phyloP scores from a whole-genome alignment of 2,329 filamentous ascomycete species.

The Monosporascus cannonballus region DNA sequence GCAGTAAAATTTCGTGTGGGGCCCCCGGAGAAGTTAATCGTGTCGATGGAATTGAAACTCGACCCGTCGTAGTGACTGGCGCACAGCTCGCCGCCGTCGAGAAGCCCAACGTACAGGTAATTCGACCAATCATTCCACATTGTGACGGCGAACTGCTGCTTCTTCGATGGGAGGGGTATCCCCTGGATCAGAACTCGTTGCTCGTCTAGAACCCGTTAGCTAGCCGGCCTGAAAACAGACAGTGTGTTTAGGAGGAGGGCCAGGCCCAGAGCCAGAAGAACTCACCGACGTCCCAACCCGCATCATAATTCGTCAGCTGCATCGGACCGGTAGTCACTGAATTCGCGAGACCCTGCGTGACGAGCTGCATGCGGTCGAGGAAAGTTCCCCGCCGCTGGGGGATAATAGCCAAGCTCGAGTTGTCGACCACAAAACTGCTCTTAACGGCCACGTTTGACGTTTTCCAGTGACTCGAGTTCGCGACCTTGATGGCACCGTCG shows the following conservation, averaged over 20 bases:
- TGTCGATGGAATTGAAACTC: slow-evolving; percentile 9
- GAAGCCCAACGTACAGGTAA: slow-evolving; percentile 14
- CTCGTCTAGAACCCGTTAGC: background rate
- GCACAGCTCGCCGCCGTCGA: slow-evolving; percentile 8
- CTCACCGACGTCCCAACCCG: slow-evolving; percentile 14
- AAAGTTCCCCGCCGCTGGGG: slow-evolving; percentile 9
- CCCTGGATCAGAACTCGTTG: slow-evolving; percentile 7
- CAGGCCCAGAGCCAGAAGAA: background rate
- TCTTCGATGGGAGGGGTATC: slow-evolving; percentile 8
- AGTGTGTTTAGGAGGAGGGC: no score
- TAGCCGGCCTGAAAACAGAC: background rate
- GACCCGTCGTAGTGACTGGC: slow-evolving; percentile 11
- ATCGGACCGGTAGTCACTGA: slow-evolving; percentile 8
- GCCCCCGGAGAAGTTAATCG: slow-evolving; percentile 15
- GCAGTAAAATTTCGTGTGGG: slow-evolving; percentile 17
- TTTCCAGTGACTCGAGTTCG: slow-evolving; percentile 15
- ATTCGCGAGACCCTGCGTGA: slow-evolving; percentile 7
- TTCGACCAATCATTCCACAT: slow-evolving; percentile 17
- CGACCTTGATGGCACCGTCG: slow-evolving; percentile 17
- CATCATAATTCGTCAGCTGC: slow-evolving; percentile 12
- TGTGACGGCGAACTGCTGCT: slow-evolving; percentile 16
- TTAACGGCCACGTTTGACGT: slow-evolving; percentile 13
- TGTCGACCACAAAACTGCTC: slow-evolving; percentile 9
- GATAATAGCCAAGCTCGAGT: slow-evolving; percentile 17
- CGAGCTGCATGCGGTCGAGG: slow-evolving; percentile 13